Evolutionary conservation across 2,329 filamentous ascomycete species (phyloP).

Genomic region (Ophiostoma sp.): DNA sequence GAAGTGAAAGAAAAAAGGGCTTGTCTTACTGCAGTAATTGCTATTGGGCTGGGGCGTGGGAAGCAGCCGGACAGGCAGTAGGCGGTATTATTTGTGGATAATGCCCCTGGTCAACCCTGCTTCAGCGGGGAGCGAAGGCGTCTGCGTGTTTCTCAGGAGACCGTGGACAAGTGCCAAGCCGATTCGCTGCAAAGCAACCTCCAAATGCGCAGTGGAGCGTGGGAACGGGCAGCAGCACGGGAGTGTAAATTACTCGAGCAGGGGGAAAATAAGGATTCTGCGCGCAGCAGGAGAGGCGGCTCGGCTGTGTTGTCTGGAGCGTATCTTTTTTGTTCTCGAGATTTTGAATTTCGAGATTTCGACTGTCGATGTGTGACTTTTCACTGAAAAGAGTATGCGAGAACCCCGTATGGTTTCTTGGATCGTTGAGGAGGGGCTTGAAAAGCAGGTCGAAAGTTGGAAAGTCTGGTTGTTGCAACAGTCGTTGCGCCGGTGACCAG

Average conservation of each 20-base stretch:
- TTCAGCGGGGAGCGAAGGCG: not conserved
- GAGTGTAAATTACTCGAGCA: not conserved
- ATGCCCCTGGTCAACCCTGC: constrained; percentile 15
- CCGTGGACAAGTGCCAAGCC: constrained; percentile 21
- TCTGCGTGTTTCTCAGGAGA: constrained; percentile 25
- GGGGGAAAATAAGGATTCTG: not conserved
- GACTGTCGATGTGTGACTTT: not conserved
- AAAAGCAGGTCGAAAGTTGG: not conserved
- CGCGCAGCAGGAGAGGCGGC: not conserved
- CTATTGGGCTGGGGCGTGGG: constrained; percentile 17
- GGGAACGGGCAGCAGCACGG: constrained; percentile 3
- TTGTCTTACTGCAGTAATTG: constrained; percentile 22
- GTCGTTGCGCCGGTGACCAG: constrained; percentile 22
- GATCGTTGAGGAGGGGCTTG: not conserved
- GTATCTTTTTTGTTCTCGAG: not conserved
- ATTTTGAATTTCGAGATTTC: not conserved
- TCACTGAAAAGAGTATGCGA: not conserved
- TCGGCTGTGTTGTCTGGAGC: not conserved
- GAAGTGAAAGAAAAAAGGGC: not conserved
- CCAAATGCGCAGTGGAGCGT: constrained; percentile 19
- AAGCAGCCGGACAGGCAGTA: constrained; percentile 13
- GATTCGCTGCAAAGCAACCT: constrained; percentile 23
- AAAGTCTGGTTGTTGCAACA: not conserved
- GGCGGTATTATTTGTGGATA: constrained; percentile 3
- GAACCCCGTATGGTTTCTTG: not conserved